Base-by-base conservation (phyloP, 192 early-diverging fungal genomes). In the Coemansia umbellata region DNA sequence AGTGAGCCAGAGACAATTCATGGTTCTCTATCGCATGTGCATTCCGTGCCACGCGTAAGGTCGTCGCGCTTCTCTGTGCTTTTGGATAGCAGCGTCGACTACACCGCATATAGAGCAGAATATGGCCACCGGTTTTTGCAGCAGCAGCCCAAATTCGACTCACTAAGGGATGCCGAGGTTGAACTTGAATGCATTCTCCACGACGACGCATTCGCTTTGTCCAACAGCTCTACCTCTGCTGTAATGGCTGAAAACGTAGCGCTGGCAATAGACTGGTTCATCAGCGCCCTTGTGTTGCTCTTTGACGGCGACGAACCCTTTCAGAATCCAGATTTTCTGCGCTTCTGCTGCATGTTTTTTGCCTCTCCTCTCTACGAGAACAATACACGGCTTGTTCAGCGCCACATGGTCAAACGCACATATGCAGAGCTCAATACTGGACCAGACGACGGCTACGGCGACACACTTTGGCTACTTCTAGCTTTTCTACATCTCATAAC, bases 321-420 rank as follows among this genome's bases (percentile, higher is more conserved):
- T 30, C 64, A 74, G 65, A 68, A 74, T 60, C 60, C 64, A 9
- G 60, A 64, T 24, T 74, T 74, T 47, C 37, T 74, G 49, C 64
- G 51, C 8, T 53, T 74, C 47, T 63, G 72, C 53, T 74, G 72
- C 49, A 63, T 74, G 72, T 74, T 74, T 48, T 74, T 74, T 36
- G 72, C 72, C 15, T 67, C 72, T 15, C 72, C 72, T 21, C 50
- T 74, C 18, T 74, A 68, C 60, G 72, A 74, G 53, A 67, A 74
- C 60, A 74, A 74, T 53, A 32, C 56, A 7, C 50, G 72, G n/a
- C 37, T 74, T 51, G 72, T 74, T 8, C 72, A 74, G 44, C 58
- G 72, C 15, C 72, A 74, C 44, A 15, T 74, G 55, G 72, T 67
- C 19, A 74, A 74, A 53, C 64, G 72, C 19, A 47, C 60, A 7